phyloP scores from a whole-genome alignment of 2,329 filamentous ascomycete genomes.

The Alternaria sp. region DNA sequence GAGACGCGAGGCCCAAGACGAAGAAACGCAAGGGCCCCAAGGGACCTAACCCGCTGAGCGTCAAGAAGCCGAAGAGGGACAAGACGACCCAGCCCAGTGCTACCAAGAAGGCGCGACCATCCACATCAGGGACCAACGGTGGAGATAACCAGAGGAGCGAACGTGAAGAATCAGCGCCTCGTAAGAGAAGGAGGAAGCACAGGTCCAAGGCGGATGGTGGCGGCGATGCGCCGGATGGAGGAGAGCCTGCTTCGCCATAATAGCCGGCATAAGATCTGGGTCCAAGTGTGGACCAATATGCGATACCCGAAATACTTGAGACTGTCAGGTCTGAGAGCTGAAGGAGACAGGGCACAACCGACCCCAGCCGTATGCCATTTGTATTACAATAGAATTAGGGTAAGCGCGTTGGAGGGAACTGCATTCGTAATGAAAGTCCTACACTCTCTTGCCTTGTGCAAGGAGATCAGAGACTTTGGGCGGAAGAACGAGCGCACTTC shows the following conservation, averaged over 20 bases:
- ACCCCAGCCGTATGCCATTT: not conserved
- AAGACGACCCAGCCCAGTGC: conserved; percentile 20
- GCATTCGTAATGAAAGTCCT: conserved; percentile 9
- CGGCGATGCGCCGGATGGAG: conserved; percentile 24
- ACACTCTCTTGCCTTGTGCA: conserved; percentile 61
- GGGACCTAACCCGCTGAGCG: conserved; percentile 73
- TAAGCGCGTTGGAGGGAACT: not conserved
- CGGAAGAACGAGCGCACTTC: conserved; percentile 82
- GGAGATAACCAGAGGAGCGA: conserved; percentile 19
- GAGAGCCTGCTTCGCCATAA: conserved; percentile 36
- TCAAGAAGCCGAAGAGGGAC: conserved; percentile 72
- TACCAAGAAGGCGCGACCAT: conserved; percentile 27
- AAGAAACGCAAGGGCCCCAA: conserved; percentile 69
- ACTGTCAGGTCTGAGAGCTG: conserved; percentile 2
- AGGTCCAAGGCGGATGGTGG: conserved; percentile 47
- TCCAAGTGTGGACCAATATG: conserved; percentile 3
- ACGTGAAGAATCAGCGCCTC: conserved; percentile 39
- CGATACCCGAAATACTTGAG: conserved; percentile 23
- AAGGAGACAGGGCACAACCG: not conserved
- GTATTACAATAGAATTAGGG: not conserved
- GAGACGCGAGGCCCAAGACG: conserved; percentile 49
- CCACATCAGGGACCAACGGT: conserved; percentile 22
- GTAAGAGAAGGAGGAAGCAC: conserved; percentile 53
- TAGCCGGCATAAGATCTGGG: not conserved
- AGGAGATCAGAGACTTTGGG: conserved; percentile 76